Evolutionary conservation across 2,329 filamentous ascomycete species (phyloP), one percentile per base, ranked within the genome.

Genomic region (Chaetomium globosum): DNA sequence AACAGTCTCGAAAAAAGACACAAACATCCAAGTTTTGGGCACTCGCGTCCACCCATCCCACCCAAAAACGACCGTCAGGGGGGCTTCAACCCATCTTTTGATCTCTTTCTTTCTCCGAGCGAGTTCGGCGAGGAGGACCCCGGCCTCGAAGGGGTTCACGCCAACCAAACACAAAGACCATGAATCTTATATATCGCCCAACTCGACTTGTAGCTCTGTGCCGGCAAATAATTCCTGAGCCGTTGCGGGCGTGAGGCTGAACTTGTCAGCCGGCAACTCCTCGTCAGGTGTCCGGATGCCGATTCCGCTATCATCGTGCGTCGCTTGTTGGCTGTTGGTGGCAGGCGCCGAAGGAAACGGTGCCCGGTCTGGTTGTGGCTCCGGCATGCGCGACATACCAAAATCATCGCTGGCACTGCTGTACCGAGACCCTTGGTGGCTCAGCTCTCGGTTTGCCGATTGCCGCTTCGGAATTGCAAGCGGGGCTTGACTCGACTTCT

Each of bases 231-330:
- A 63, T 28, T 75, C 71, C 46, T 74, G 73, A 9, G 64, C 65
- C 2, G 74, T 71, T 5, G 66, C 62, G 0, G 68, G 69, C 0
- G 73, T 67, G 36, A 75, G 73, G 10, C 80, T 78, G 72, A 83
- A 88, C 72, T 88, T 88, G 60, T 85, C 83, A 74, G 86, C 82
- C 1, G 82, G 79, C 55, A 86, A 87, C 30, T 89, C 87, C 62
- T 89, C 87, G 61, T 89, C 87, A 0, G 87, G 86, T 4, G 86
- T 88, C 59, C 86, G 80, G 71, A 92, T 88, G 33, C 88, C 88
- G 66, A 92, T 92, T 1, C 89, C 89, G 72, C 89, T 92, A 70
- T 92, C 90, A 70, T 92, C 89, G 67, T 89, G 85, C 57, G 76
- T 80, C 10, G 71, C 71, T 51, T 71, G 71, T 61, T 79, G 78